phyloP scores from a whole-genome alignment of 2,329 filamentous ascomycete genomes.

The Cryphonectria nitschkei region DNA sequence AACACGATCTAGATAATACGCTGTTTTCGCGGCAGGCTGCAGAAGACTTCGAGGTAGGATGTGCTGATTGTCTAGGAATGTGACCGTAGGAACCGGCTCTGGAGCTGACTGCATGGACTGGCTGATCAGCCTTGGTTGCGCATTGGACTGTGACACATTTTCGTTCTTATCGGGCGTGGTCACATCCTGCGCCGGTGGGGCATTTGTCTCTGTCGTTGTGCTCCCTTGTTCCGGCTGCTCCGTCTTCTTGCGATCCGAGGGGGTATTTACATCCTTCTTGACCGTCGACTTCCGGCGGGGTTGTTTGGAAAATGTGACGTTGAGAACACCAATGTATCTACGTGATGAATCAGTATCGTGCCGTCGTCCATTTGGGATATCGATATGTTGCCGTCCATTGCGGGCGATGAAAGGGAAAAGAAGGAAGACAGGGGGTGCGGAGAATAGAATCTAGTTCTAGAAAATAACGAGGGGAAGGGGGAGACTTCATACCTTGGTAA shows the following conservation, averaged over 20 bases:
- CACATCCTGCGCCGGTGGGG: slow-evolving; percentile 29
- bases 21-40: slow-evolving; percentile 52
- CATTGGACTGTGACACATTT: slow-evolving; percentile 31
- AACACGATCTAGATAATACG: slow-evolving; percentile 38
- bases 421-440: too few relatives aligned
- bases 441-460: too few relatives aligned
- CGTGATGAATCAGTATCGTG: slow-evolving; percentile 34
- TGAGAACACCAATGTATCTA: slow-evolving; percentile 95
- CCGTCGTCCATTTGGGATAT: background rate
- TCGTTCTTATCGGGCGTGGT: slow-evolving; percentile 28
- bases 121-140: slow-evolving; percentile 57
- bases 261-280: slow-evolving; percentile 52
- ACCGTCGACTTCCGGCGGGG: slow-evolving; percentile 65
- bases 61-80: slow-evolving; percentile 91
- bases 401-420: too few relatives aligned
- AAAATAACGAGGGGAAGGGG: too few relatives aligned
- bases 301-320: slow-evolving; percentile 91
- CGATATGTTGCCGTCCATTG: too few relatives aligned
- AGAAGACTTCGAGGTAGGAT: slow-evolving; percentile 88
- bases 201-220: slow-evolving; percentile 30
- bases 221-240: slow-evolving; percentile 36
- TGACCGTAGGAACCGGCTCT: slow-evolving; percentile 81
- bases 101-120: slow-evolving; percentile 73
- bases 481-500: slow-evolving; percentile 69
- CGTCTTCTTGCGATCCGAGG: slow-evolving; percentile 42